Base-by-base conservation (phyloP, 108 stramenopile species). In the Nitzschia sp. region DNA sequence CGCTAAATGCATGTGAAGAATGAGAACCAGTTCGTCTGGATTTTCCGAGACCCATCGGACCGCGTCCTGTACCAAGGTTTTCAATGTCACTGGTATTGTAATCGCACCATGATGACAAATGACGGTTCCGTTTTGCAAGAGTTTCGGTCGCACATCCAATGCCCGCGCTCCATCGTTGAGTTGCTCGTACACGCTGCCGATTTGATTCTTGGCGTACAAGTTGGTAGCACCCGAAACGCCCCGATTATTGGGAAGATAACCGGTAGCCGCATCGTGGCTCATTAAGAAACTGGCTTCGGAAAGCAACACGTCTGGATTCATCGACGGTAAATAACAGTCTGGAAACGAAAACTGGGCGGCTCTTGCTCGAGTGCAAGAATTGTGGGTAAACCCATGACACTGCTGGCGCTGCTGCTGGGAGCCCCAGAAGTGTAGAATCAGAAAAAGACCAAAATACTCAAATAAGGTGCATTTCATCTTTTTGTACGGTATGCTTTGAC, bases 211-310 rank as follows among this genome's bases (percentile, higher is more conserved):
- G 32, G 82, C 77, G 63, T 88, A 91, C n/a, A 76, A 67, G 15
- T 72, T 75, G 22, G 53, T 69, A 19, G 72, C 53, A 2, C 58
- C 54, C 22, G 75, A 53, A 8, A 32, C 71, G 3, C 46, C 38
- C 21, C 55, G 50, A 19, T 50, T 38, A 2, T 11, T 34, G 19
- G 64, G 15, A 22, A 91, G 58, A 58, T 91, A 91, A 38, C 87
- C 90, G 17, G 90, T 88, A 17, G 85, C 90, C 6, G 90, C 78
- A 78, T 91, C 81, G 45, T 91, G 90, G n/a, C 75, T 70, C 81
- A 86, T 80, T 35, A 91, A 34, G 64, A 91, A 88, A 9, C 81
- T 74, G 2, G 85, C 87, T 16, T 73, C 56, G 41, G 63, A 69
- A 4, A 91, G 61, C 1, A 44, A 26, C 2, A 84, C 55, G 28